Evolutionary conservation across 345 rosid species (phyloP), one percentile per base, ranked within the genome.

Genomic region (Linum usitatissimum): DNA sequence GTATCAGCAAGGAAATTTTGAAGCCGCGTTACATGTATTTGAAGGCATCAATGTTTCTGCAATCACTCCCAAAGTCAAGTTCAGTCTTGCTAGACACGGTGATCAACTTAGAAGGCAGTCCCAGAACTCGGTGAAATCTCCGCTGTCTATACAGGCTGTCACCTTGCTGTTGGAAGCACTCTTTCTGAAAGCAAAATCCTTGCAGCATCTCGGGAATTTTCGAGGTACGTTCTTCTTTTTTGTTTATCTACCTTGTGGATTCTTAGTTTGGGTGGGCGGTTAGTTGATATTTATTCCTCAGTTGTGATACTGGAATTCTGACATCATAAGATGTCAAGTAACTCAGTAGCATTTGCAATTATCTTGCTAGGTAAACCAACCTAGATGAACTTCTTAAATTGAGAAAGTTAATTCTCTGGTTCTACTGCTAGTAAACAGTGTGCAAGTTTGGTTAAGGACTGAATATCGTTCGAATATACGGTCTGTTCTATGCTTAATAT

Each of bases 41-140:
- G 96, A 86, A 76, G 96, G 96, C 55, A 89, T 89, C 70, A 91
- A 89, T 74, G 75, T 84, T 51, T 77, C 82, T 65, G 78, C 89
- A 61, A 78, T 84, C 61, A 79, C 83, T 38, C 69, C 82, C 13
- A 89, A 84, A 78, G 79, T 89, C 77, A 84, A 81, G 81, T 30
- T 68, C 2, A 69, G 85, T 18, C 75, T 86, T 54, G 63, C 84
- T 14, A 63, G 75, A 61, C 80, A 71, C 64, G 80, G 73, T 70
- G 87, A 81, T 36, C 78, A 69, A 65, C 78, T 62, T 45, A 79
- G 69, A 68, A 81, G 85, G 42, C 79, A 59, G 30, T 81, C 85
- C 51, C 78, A 75, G 71, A 66, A 72, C 57, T 71, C 51, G 71
- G 64, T 70, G 42, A 36, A 78, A 28, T 85, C 82, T 18, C 76